Percentiles rank a stretch among this genome's conserved stretches.
Conservation (phyloP, 1,284 basidiomycete species). For the Apiotrichum sp. region DNA sequence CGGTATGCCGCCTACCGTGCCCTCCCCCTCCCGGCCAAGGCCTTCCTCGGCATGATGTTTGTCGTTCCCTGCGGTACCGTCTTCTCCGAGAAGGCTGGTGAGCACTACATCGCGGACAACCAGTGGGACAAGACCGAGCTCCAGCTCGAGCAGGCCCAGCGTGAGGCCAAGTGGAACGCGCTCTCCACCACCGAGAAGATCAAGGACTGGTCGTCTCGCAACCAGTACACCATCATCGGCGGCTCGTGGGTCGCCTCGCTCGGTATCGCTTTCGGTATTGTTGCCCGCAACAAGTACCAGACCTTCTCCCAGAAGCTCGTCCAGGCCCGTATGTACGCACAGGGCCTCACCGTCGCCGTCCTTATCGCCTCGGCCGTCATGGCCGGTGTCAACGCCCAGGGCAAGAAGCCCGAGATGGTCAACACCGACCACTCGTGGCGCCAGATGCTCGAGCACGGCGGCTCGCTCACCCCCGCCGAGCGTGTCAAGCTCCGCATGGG, state of each 20-base stretch:
- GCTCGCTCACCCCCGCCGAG: conserved; percentile 12
- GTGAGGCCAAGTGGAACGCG: conserved; percentile 57
- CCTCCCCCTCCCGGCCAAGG: conserved; percentile 68
- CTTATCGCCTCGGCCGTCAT: conserved; percentile 66
- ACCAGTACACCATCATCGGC: conserved; percentile 73
- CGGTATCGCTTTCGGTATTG: conserved; percentile 62
- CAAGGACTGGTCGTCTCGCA: conserved; percentile 64
- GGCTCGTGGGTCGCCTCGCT: conserved; percentile 71
- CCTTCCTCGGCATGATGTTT: conserved; percentile 62
- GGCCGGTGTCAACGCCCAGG: conserved; percentile 29
- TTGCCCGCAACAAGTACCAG: conserved; percentile 56
- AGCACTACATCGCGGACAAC: conserved; percentile 59
- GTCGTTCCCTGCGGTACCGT: conserved; percentile 66
- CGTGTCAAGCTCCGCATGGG: conserved; percentile 10
- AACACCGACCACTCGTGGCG: conserved; percentile 29
- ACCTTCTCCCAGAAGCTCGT: conserved; percentile 58
- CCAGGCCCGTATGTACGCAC: conserved; percentile 76
- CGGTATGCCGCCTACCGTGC: conserved; percentile 59
- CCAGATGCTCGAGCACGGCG: conserved; percentile 21
- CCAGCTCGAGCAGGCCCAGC: conserved; percentile 52
- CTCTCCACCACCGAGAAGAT: conserved; percentile 59
- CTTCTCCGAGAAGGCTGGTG: conserved; percentile 68
- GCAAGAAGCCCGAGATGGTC: conserved; percentile 19
- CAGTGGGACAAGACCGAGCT: conserved; percentile 63
- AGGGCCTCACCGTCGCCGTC: conserved; percentile 63